Evolutionary conservation across 148 eudicot species (phyloP), one percentile per base, ranked within the genome.

Genomic region (Heliamphora exappendiculata): DNA sequence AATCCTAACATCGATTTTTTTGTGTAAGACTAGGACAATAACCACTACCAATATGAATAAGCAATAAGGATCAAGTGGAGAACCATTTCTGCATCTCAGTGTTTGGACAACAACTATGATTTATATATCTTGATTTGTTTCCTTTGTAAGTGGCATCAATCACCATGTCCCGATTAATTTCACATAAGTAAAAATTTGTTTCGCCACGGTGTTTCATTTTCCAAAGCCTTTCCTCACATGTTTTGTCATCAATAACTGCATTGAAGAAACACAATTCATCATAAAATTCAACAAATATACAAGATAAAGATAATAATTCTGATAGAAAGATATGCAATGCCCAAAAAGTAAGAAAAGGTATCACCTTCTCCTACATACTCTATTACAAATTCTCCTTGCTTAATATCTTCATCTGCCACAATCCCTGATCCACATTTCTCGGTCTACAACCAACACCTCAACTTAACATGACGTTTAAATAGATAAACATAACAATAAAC

Each of bases 81-180:
- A 76, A 96, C 99, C 99, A 96, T 93, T 96, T 96, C 87, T 93
- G 99, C 99, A 96, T 96, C 86, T 96, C 98, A 53, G 99, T 96
- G 84, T 96, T 96, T 31, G 99, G 99, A 72, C 86, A 88, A 77
- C 99, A 96, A 76, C 99, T 91, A 78, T 96, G 99, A 85, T 96
- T 96, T n/a, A 96, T 96, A 83, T 96, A 96, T 93, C 99, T 88
- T 47, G 99, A 96, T 79, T 91, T 89, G 80, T 95, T 96, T 79
- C 99, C 99, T 84, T 93, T 93, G 83, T 72, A 86, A 68, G 99
- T 93, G 60, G 99, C 99, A 88, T 96, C 99, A 83, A 96, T 96
- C 81, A 96, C 99, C 98, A 86, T 96, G 79, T 96, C 99, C 74
- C 99, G 88, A 71, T 96, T 96, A 74, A 96, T 88, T 86, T 96